Evolutionary conservation across 257 asterid genomes (phyloP), one percentile per base, ranked within the genome.

Genomic region (Paulownia fortunei): DNA sequence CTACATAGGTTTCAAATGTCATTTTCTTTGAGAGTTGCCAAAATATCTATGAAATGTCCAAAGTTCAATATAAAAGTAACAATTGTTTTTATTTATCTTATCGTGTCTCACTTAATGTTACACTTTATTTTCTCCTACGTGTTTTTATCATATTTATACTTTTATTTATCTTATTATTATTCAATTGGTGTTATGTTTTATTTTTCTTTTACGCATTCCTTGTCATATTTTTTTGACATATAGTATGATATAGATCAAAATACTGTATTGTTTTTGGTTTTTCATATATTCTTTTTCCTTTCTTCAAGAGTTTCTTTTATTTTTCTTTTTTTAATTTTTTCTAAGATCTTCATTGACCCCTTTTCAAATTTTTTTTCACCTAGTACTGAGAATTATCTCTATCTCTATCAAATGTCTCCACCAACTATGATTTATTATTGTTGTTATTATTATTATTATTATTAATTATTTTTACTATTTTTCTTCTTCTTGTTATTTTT

Each of bases 151-250:
- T 36, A 7, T 63, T 1, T 34, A n/a, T 5, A 7, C 26, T 24
- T 36, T 34, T 18, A 62, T n/a, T 32, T 23, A 19, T 55, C 62
- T 7, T 55, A 55, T 55, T 55, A 8, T 61, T 1, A 15, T 61
- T 13, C 30, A 1, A 27, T 16, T 32, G 1, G 0, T 13, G 18
- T 61, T 61, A 26, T 16, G 21, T 30, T 9, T 24, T 26, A 11
- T 12, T 30, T 32, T 61, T 61, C 19, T 11, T 23, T 16, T 69
- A 69, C 23, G n/a, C 9, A 3, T 39, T 41, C 52, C 34, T 72
- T 54, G 66, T 72, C 66, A 51, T 71, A 32, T n/a, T 65, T 19
- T 0, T 37, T 65, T 18, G 36, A 72, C 49, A 55, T 72, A 6
- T 41, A 72, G 49, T 13, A 27, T 10, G 51, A 18, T 44, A 4